phyloP scores from a whole-genome alignment of 148 eudicot species.

The Chenopodium suecicum region DNA sequence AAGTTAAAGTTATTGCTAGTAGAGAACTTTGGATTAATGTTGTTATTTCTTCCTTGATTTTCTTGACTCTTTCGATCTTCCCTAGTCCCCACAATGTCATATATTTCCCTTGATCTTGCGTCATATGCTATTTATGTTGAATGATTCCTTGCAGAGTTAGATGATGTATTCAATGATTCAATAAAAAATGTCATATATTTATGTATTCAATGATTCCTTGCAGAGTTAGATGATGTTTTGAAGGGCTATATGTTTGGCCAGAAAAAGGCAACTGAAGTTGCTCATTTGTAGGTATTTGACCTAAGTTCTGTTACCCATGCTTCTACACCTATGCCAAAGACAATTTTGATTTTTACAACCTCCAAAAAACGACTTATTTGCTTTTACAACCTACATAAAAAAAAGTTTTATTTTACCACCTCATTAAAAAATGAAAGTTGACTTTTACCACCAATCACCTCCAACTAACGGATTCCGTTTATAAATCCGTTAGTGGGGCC shows the following conservation, averaged over 20 bases:
- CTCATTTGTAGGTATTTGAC: constrained; percentile 80
- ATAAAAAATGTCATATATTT: too few relatives aligned
- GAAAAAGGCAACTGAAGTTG: constrained; percentile 80
- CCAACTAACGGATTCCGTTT: too few relatives aligned
- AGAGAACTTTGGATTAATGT: neutral
- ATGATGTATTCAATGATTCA: constrained; percentile 23
- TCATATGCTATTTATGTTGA: neutral
- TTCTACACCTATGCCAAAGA: neutral
- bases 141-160: constrained; percentile 37
- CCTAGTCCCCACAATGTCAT: neutral
- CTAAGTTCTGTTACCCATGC: neutral
- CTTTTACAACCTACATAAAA: too few relatives aligned
- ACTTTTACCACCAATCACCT: too few relatives aligned
- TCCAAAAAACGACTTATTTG: too few relatives aligned
- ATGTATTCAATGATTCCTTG: neutral
- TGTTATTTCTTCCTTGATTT: neutral
- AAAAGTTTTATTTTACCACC: too few relatives aligned
- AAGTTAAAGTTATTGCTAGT: neutral
- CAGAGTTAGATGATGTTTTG: constrained; percentile 55
- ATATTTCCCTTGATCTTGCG: neutral
- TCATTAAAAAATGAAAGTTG: too few relatives aligned
- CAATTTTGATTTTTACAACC: too few relatives aligned
- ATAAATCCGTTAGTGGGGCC: too few relatives aligned
- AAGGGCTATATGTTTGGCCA: constrained; percentile 65
- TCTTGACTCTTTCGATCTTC: neutral